A percentile compares a stretch with the other conserved stretches of the same genome.
These are phyloP conservation scores for Keithomyces neogunnii DNA, from an alignment of 2,329 filamentous ascomycete genomes.

Conservation along the genomic window DNA sequence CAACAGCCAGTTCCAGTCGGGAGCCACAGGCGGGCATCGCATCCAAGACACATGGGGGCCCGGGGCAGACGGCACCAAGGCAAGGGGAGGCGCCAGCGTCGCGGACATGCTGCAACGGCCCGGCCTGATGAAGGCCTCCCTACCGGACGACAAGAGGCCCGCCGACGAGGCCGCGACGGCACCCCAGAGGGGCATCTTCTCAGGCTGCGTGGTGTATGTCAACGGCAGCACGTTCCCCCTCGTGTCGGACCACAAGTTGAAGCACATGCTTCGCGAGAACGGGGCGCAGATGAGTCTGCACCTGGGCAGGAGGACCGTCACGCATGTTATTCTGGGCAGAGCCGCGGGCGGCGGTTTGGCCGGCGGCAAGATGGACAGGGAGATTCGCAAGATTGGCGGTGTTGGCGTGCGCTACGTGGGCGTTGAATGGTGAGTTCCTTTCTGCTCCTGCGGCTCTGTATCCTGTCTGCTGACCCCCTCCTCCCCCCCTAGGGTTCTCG, in stretches of 20 bases:
- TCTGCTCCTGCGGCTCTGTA: not conserved
- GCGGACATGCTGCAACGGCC: slow-evolving; percentile 44
- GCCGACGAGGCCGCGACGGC: not conserved
- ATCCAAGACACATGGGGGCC: not conserved
- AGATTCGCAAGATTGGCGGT: slow-evolving; percentile 60
- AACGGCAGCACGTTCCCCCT: slow-evolving; percentile 78
- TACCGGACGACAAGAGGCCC: not conserved
- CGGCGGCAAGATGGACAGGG: slow-evolving; percentile 70
- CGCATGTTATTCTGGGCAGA: slow-evolving; percentile 74
- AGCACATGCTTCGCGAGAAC: slow-evolving; percentile 65
- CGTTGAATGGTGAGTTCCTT: slow-evolving; percentile 61
- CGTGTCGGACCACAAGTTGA: slow-evolving; percentile 80
- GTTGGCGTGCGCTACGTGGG: slow-evolving; percentile 69
- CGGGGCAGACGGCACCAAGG: not conserved
- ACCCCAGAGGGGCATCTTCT: slow-evolving; percentile 45
- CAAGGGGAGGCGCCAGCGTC: slow-evolving; percentile 30
- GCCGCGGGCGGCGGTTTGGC: slow-evolving; percentile 68
- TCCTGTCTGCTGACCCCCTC: not conserved
- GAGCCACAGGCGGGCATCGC: slow-evolving; percentile 40
- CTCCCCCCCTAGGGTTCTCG: slow-evolving; percentile 55
- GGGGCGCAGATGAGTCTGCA: slow-evolving; percentile 64
- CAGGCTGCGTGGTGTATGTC: slow-evolving; percentile 68
- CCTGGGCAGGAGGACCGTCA: slow-evolving; percentile 66
- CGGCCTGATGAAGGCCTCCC: slow-evolving; percentile 15
- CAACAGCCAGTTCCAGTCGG: slow-evolving; percentile 55